Evolutionary conservation across 345 rosid genomes (phyloP).

Genomic region (Hypericum androsaemum): DNA sequence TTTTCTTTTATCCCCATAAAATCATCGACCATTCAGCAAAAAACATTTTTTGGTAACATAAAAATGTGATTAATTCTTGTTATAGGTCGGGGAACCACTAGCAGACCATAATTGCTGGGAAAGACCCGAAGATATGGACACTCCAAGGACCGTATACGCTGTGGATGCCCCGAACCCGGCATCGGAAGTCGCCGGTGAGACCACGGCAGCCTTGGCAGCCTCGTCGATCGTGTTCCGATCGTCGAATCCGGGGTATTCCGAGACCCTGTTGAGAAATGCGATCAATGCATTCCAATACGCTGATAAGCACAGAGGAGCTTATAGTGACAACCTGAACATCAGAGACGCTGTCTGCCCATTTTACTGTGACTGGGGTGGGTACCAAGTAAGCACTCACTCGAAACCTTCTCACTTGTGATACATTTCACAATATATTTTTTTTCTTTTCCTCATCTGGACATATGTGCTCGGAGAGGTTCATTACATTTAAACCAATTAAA

Average conservation of each 20-base stretch:
- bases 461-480: too few species aligned
- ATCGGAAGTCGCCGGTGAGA: constrained; percentile 4
- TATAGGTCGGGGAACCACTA: neutral
- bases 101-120: constrained; percentile 3
- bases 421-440: too few species aligned
- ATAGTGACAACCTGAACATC: constrained; percentile 1
- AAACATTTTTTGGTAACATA: too few species aligned
- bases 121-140: constrained; percentile 4
- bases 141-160: constrained; percentile 1
- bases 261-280: constrained; percentile 1
- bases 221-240: constrained; percentile 1
- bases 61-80: neutral
- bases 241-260: constrained; percentile 1
- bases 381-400: constrained; percentile 5
- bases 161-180: constrained; percentile 3
- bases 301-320: constrained; percentile 15
- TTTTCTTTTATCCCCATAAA: too few species aligned
- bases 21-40: too few species aligned
- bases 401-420: neutral
- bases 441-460: too few species aligned
- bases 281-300: constrained; percentile 12
- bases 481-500: too few species aligned
- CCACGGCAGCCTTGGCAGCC: neutral
- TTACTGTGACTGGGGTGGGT: constrained; percentile 17
- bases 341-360: constrained; percentile 15